Evolutionary conservation across 768 basidiomycete species (phyloP).

Genomic region (Kwoniella europaea): DNA sequence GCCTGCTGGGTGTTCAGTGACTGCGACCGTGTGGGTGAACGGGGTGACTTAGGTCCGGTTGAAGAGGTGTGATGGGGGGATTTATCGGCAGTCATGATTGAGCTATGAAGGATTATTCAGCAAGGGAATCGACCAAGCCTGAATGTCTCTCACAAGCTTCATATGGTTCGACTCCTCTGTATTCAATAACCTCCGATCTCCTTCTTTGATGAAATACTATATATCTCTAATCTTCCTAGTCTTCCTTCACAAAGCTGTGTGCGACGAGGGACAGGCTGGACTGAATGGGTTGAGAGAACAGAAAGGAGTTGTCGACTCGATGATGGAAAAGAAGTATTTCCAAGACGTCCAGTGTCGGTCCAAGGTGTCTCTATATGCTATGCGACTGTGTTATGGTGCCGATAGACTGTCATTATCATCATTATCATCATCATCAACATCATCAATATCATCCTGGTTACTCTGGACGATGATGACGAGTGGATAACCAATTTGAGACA

Average conservation of each 20-base stretch:
- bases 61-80: constrained; percentile 12
- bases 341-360: too few species aligned
- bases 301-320: too few species aligned
- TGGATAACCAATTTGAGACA: not conserved
- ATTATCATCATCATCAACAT: not conserved
- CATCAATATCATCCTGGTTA: not conserved
- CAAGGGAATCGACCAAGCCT: too few species aligned
- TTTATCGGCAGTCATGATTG: constrained; percentile 35
- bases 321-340: too few species aligned
- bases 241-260: not conserved
- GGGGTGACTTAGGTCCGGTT: constrained; percentile 18
- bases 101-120: too few species aligned
- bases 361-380: not conserved
- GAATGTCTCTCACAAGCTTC: too few species aligned
- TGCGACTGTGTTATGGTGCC: too few species aligned
- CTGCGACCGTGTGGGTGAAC: constrained; percentile 10
- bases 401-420: too few species aligned
- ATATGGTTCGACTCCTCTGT: not conserved
- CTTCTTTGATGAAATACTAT: not conserved
- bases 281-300: too few species aligned
- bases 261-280: not conserved
- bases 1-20: constrained; percentile 16
- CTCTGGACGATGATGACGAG: not conserved
- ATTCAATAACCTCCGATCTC: not conserved
- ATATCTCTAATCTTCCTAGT: not conserved